Conservation (phyloP, 2,329 filamentous ascomycete species). For the Aspergillus sojae region DNA sequence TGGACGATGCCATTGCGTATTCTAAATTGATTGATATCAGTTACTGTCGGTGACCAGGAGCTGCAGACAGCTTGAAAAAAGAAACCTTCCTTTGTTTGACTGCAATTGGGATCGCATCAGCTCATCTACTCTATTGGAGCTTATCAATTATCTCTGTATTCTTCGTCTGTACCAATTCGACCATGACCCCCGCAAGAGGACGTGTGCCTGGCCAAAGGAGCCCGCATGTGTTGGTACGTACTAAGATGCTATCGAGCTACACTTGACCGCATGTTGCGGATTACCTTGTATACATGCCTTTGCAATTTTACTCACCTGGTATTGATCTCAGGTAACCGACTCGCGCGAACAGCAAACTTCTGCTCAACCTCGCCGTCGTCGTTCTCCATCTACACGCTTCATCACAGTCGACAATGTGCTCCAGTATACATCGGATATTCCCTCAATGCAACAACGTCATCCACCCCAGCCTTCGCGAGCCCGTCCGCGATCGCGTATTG, state of each 20-base stretch:
- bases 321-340: constrained; percentile 43
- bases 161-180: background rate
- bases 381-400: constrained; percentile 63
- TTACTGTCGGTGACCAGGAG: background rate
- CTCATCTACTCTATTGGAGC: background rate
- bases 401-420: constrained; percentile 93
- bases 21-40: background rate
- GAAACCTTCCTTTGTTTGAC: background rate
- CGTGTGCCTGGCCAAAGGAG: constrained; percentile 43
- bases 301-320: background rate
- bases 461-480: constrained; percentile 51
- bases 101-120: background rate
- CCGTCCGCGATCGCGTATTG: constrained; percentile 36
- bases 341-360: constrained; percentile 44
- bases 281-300: background rate
- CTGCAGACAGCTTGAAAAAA: background rate
- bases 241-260: background rate
- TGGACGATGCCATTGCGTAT: background rate
- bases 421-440: constrained; percentile 90
- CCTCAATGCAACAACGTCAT: constrained; percentile 84
- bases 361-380: constrained; percentile 30
- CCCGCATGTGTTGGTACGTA: constrained; percentile 47
- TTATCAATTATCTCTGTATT: background rate
- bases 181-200: constrained; percentile 34
- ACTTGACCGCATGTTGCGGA: background rate